phyloP scores from a whole-genome alignment of 768 basidiomycete species.

The button mushroom (Agaricus bisporus) region DNA sequence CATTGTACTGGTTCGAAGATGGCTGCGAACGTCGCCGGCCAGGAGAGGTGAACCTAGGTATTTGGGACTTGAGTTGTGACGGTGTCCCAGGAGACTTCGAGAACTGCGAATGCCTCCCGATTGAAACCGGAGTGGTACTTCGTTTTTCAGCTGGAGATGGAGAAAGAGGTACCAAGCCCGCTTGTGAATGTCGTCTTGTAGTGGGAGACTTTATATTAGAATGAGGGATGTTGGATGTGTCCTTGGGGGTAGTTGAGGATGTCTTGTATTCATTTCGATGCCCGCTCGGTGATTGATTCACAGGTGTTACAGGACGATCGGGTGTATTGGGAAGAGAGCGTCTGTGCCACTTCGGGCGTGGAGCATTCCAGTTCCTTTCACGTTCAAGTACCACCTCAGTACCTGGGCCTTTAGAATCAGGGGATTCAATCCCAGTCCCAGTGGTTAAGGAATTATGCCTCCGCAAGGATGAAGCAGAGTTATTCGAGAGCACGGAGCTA shows the following conservation, averaged over 20 bases:
- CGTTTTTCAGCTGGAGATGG: slow-evolving; percentile 8
- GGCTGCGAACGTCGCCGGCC: background rate
- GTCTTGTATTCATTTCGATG: background rate
- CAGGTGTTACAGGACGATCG: slow-evolving; percentile 11
- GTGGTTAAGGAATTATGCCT: slow-evolving; percentile 28
- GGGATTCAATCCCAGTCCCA: slow-evolving; percentile 36
- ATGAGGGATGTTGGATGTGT: background rate
- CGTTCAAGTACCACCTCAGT: slow-evolving; percentile 30
- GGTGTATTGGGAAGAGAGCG: slow-evolving; percentile 10
- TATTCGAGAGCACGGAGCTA: slow-evolving; percentile 30
- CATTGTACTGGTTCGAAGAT: background rate
- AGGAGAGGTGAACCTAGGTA: background rate
- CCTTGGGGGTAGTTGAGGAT: background rate
- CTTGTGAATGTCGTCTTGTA: background rate
- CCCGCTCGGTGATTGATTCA: slow-evolving; percentile 3
- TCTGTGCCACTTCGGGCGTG: slow-evolving; percentile 48
- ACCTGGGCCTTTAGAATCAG: slow-evolving; percentile 26
- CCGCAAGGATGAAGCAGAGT: slow-evolving; percentile 25
- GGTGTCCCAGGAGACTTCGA: background rate
- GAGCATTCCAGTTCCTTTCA: slow-evolving; percentile 69
- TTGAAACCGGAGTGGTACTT: background rate
- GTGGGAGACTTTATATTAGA: background rate
- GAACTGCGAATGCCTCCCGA: background rate
- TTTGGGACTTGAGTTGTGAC: background rate
- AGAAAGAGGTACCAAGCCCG: slow-evolving; percentile 3